These are phyloP conservation scores for Elongisporangium prolatum DNA, from an alignment of 352 stramenopile species.

Conservation along the genomic window DNA sequence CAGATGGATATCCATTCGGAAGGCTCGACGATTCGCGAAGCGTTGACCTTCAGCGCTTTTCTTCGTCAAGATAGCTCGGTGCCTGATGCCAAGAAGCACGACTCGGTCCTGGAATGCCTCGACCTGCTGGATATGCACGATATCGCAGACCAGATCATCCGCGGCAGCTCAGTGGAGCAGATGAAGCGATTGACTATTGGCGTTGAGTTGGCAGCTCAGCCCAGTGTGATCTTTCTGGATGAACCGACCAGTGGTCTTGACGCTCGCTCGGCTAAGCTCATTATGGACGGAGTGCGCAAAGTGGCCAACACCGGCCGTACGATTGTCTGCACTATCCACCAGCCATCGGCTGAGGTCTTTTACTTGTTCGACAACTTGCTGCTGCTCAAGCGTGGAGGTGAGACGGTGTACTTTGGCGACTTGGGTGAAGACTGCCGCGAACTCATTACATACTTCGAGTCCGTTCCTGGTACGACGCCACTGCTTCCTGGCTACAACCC, in stretches of 20 bases:
- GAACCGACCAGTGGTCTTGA: constrained; percentile 79
- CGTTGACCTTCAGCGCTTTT: constrained; percentile 83
- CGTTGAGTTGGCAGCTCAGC: constrained; percentile 65
- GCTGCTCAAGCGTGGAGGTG: constrained; percentile 44
- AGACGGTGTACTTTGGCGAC: constrained; percentile 32
- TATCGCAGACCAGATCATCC: constrained; percentile 23
- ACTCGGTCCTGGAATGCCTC: constrained; percentile 14
- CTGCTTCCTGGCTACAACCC: constrained; percentile 33
- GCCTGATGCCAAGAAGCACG: constrained; percentile 9
- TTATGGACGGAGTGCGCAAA: constrained; percentile 79
- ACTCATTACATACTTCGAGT: constrained; percentile 28
- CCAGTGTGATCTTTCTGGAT: constrained; percentile 78
- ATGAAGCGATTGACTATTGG: constrained; percentile 46
- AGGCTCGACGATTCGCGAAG: constrained; percentile 85
- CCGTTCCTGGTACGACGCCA: constrained; percentile 4
- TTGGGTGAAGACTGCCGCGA: constrained; percentile 18
- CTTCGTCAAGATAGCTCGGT: constrained; percentile 38
- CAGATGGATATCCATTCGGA: constrained; percentile 89
- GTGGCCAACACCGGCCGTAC: constrained; percentile 54
- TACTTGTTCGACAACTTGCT: constrained; percentile 72
- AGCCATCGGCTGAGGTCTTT: constrained; percentile 81
- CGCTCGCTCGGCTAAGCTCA: constrained; percentile 61
- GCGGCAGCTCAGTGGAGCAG: constrained; percentile 32
- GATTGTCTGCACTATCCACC: constrained; percentile 87
- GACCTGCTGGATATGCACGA: constrained; percentile 16